Percentiles rank a stretch among this genome's conserved stretches.
phyloP scores from a whole-genome alignment of 1,284 basidiomycete species.

The Lentinula novae-zelandiae region DNA sequence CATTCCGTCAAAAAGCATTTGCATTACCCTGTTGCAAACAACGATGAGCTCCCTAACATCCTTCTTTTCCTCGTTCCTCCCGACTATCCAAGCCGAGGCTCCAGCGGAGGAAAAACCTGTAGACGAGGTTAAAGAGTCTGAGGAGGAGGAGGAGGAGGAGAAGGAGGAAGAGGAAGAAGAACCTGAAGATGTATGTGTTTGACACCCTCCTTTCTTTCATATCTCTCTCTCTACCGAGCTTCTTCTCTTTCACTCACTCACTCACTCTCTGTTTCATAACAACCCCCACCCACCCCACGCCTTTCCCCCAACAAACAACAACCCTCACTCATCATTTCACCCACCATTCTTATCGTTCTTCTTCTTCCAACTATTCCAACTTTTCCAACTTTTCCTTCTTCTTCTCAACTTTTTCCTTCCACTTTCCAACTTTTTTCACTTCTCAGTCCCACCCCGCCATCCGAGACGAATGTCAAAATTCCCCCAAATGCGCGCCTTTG shows the following conservation, averaged over 20 bases:
- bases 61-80: conserved; percentile 62
- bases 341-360: too few species aligned
- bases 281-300: too few species aligned
- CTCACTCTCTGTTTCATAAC: too few species aligned
- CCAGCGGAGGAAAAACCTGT: conserved; percentile 38
- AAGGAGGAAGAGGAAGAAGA: conserved; percentile 43
- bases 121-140: conserved; percentile 31
- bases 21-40: not conserved
- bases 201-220: too few species aligned
- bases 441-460: conserved; percentile 65
- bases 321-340: too few species aligned
- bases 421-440: not conserved
- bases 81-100: conserved; percentile 55
- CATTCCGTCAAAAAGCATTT: too few species aligned
- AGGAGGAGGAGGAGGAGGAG: conserved; percentile 31
- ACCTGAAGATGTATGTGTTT: conserved; percentile 70
- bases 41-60: conserved; percentile 38
- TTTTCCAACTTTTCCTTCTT: too few species aligned
- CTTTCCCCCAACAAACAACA: too few species aligned
- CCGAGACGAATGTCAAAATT: conserved; percentile 72
- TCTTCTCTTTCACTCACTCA: too few species aligned
- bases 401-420: too few species aligned
- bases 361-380: too few species aligned
- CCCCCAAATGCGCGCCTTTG: conserved; percentile 64
- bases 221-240: too few species aligned